Conservation (phyloP, 2,329 filamentous ascomycete genomes). For the Diplodia scrobiculata region DNA sequence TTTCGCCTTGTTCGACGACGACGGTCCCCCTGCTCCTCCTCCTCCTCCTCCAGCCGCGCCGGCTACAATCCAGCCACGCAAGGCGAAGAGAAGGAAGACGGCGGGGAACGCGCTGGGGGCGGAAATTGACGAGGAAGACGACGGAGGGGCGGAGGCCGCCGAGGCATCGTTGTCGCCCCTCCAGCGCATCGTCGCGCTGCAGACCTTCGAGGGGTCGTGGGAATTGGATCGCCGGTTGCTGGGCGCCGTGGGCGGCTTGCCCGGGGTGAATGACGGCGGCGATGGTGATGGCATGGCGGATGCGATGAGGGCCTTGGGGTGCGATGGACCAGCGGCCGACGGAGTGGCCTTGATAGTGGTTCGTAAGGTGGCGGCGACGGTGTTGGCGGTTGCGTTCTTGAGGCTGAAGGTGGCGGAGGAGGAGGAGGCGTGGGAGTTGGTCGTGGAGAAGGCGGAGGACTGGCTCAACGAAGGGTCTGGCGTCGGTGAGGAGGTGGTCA, state of each 20-base stretch:
- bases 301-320: constrained; percentile 28
- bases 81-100: neutral
- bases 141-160: neutral
- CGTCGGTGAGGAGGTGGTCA: constrained; percentile 9
- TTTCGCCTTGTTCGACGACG: too few species aligned
- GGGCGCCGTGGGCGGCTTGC: too few species aligned
- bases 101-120: too few species aligned
- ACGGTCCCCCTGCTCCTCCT: too few species aligned
- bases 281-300: constrained; percentile 29
- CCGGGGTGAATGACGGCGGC: neutral
- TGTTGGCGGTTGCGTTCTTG: constrained; percentile 54
- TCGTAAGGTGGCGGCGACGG: constrained; percentile 41
- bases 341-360: constrained; percentile 8
- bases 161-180: constrained; percentile 36
- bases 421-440: constrained; percentile 64
- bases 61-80: too few species aligned
- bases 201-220: constrained; percentile 62
- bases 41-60: too few species aligned
- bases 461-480: constrained; percentile 51
- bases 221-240: constrained; percentile 37
- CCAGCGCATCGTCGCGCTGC: constrained; percentile 55
- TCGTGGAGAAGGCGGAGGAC: constrained; percentile 60
- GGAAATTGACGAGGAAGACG: neutral
- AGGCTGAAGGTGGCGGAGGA: constrained; percentile 50
- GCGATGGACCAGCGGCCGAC: constrained; percentile 13